Base-by-base conservation (phyloP, 1,139 yeast genomes). In the Blastobotrys malaysiensis region DNA sequence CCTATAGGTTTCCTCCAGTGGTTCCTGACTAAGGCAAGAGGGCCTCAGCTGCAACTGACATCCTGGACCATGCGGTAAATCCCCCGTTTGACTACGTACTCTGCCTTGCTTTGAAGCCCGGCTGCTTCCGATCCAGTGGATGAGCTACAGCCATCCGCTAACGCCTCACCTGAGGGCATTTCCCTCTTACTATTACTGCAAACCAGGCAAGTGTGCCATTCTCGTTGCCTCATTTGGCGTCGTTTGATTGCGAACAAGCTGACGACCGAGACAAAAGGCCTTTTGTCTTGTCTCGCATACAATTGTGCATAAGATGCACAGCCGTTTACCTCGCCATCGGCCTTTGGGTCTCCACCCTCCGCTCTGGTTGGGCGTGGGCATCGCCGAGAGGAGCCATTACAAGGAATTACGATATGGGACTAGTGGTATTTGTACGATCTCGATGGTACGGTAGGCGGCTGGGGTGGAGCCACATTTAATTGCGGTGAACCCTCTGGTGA, bases 141-240 rank as follows among this genome's bases (percentile, higher is more conserved):
- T n/a, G 16, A 6, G 39, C 53, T 50, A 47, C 39, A 45, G 22
- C 53, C 53, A 51, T 11, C 53, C 53, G 22, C 43, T 43, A 27
- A 44, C 46, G 6, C 54, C n/a, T 52, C 48, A 14, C 48, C 54
- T 22, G 26, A 22, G 26, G 26, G 7, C 39, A 11, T 31, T n/a
- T 14, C 39, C 39, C n/a, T 13, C 16, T 31, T 31, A 2, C 16
- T 3, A 3, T 3, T 2, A 11, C 5, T 31, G 16, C 16, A 31
- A 31, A 13, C 39, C 3, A 9, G 16, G 39, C 39, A 13, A 11
- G 4, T 3, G 39, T 31, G 16, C 39, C 39, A 31, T n/a, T 26
- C 39, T 31, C 39, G 16, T 31, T 31, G 39, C 39, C 39, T 13
- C 39, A 31, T 31, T 31, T 13, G 39, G 39, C 39, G 39, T 31